Percentiles rank a stretch among this genome's conserved stretches.
Evolutionary conservation across 2,329 filamentous ascomycete genomes (phyloP).

Genomic region (Polychaeton citri): DNA sequence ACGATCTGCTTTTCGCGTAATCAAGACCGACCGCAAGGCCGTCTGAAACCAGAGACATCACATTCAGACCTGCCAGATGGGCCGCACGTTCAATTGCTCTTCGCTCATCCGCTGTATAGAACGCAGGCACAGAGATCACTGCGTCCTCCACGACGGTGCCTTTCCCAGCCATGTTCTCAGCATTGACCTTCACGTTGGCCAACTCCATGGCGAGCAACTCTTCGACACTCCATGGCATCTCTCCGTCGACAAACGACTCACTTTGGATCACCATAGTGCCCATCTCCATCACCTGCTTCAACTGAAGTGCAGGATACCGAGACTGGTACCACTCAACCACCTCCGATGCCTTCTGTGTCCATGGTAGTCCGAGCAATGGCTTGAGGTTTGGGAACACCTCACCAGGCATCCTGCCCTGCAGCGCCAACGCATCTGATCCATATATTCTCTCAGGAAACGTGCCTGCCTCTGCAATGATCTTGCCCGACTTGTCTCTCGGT

Average conservation of each 20-base stretch:
- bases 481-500: constrained; percentile 43
- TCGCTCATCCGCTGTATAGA: constrained; percentile 84
- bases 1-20: constrained; percentile 83
- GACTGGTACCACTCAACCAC: constrained; percentile 56
- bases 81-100: constrained; percentile 73
- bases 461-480: constrained; percentile 35
- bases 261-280: constrained; percentile 75
- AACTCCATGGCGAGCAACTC: constrained; percentile 94
- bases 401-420: constrained; percentile 75
- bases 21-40: constrained; percentile 86
- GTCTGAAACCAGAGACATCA: constrained; percentile 75
- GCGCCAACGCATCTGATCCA: constrained; percentile 78
- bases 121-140: constrained; percentile 80
- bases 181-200: constrained; percentile 80
- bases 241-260: constrained; percentile 54
- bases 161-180: constrained; percentile 67
- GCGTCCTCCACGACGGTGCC: constrained; percentile 62
- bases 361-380: constrained; percentile 61
- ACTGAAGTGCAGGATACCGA: constrained; percentile 64
- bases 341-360: constrained; percentile 36
- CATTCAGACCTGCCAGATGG: constrained; percentile 73
- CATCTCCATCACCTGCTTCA: constrained; percentile 46
- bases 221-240: constrained; percentile 59
- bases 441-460: constrained; percentile 78
- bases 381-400: constrained; percentile 96